These are phyloP conservation scores for Diaporthe capsici DNA, from an alignment of 2,329 filamentous ascomycete genomes.

Conservation along the genomic window DNA sequence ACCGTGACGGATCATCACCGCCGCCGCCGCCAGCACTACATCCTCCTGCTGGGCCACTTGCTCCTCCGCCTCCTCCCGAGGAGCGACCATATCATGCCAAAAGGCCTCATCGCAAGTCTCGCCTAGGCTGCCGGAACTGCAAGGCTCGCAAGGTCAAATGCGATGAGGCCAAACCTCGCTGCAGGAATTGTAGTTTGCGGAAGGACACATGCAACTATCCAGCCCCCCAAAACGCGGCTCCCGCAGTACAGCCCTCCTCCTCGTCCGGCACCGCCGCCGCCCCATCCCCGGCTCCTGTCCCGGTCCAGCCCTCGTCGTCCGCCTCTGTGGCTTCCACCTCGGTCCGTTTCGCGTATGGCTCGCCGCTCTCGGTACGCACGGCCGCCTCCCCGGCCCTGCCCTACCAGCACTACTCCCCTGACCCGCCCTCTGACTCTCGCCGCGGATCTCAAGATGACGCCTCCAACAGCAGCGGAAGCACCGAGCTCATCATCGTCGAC, in stretches of 20 bases:
- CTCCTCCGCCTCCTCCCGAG: conserved; percentile 23
- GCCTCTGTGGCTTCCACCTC: conserved; percentile 13
- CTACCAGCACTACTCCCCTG: neutral
- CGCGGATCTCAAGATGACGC: conserved; percentile 32
- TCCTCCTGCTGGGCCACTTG: conserved; percentile 18
- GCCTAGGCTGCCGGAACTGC: conserved; percentile 67
- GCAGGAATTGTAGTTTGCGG: conserved; percentile 63
- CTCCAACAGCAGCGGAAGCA: conserved; percentile 41
- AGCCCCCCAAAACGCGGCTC: neutral
- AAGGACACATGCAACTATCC: conserved; percentile 64
- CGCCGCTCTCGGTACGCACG: conserved; percentile 37
- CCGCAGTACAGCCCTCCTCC: conserved; percentile 39
- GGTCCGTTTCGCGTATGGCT: conserved; percentile 27
- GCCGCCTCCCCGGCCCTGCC: conserved; percentile 21
- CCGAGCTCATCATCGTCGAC: conserved; percentile 49
- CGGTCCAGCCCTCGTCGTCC: neutral
- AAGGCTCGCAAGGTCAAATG: conserved; percentile 70
- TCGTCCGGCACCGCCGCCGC: conserved; percentile 33
- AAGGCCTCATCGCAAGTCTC: conserved; percentile 69
- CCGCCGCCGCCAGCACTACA: conserved; percentile 3
- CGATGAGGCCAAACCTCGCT: conserved; percentile 65
- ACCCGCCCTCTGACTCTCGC: conserved; percentile 26
- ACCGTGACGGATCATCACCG: conserved; percentile 9
- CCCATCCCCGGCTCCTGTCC: neutral
- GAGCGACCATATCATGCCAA: conserved; percentile 60